Conservation (phyloP, 441 rosid genomes). For the Rhodomyrtus psidioides region DNA sequence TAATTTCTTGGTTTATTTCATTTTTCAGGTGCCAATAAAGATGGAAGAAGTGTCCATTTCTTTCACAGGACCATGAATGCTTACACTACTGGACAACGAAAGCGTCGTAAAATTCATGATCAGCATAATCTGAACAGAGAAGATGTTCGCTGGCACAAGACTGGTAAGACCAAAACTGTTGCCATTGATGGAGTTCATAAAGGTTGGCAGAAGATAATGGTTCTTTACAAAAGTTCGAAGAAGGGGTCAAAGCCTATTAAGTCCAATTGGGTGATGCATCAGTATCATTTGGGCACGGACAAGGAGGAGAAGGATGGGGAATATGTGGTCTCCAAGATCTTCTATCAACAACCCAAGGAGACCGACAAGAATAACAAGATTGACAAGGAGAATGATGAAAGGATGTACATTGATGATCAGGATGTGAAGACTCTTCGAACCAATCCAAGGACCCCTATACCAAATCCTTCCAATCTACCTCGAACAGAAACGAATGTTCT, state of each 20-base stretch:
- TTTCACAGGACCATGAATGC: constrained; percentile 77
- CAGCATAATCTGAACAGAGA: constrained; percentile 31
- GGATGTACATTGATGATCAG: constrained; percentile 16
- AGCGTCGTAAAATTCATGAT: constrained; percentile 71
- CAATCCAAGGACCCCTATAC: constrained; percentile 51
- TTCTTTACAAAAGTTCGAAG: constrained; percentile 67
- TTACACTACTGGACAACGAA: constrained; percentile 81
- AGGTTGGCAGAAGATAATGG: constrained; percentile 94
- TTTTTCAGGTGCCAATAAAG: constrained; percentile 68
- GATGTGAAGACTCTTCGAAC: constrained; percentile 29
- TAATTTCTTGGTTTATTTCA: neutral
- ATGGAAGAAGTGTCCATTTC: constrained; percentile 76
- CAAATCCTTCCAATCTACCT: constrained; percentile 53
- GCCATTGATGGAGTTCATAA: constrained; percentile 46
- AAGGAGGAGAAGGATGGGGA: constrained; percentile 70
- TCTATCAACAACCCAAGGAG: constrained; percentile 54
- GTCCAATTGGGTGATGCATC: constrained; percentile 86
- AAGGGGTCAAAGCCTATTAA: constrained; percentile 67
- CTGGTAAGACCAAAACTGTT: constrained; percentile 76
- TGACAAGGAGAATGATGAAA: constrained; percentile 22
- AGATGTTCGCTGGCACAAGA: constrained; percentile 95
- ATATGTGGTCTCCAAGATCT: constrained; percentile 70
- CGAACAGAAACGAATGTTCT: constrained; percentile 22
- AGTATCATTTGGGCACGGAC: constrained; percentile 77
- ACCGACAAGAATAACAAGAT: constrained; percentile 9